These are phyloP conservation scores for Ganoderma sinense DNA, from an alignment of 1,284 basidiomycete species.

Conservation along the genomic window DNA sequence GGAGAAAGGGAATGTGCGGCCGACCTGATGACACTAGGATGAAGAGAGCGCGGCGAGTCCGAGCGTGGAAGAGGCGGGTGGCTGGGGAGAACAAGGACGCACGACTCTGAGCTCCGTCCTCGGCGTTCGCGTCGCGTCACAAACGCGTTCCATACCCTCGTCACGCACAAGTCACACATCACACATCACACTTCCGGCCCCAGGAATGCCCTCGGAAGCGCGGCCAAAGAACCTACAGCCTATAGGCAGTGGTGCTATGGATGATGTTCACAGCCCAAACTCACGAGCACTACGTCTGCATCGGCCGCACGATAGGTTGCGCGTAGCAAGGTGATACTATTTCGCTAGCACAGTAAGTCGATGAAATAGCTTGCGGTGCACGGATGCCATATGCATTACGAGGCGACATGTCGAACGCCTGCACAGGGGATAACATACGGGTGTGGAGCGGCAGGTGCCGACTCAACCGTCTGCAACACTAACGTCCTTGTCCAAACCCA, in stretches of 20 bases:
- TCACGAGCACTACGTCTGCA: neutral
- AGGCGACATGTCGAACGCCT: slow-evolving; percentile 8
- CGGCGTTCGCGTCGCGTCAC: slow-evolving; percentile 33
- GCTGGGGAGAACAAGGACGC: slow-evolving; percentile 22
- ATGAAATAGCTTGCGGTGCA: neutral
- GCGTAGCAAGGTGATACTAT: neutral
- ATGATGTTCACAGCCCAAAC: neutral
- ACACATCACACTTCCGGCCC: neutral
- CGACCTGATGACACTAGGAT: neutral
- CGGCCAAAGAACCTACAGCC: neutral
- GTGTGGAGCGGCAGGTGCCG: neutral
- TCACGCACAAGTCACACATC: slow-evolving; percentile 11
- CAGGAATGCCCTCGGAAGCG: neutral
- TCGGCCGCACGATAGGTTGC: neutral
- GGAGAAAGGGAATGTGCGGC: too few species aligned
- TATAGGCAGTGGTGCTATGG: neutral
- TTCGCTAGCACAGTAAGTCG: neutral
- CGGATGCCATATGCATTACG: slow-evolving; percentile 11
- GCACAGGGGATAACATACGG: slow-evolving; percentile 14
- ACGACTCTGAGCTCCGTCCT: neutral
- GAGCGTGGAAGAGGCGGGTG: slow-evolving; percentile 13
- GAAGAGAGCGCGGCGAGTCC: neutral
- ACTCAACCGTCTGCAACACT: neutral
- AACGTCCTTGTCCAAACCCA: neutral
- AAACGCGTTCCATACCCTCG: slow-evolving; percentile 25